Conservation (phyloP, 495 filamentous ascomycete species). For the Talaromyces nanjingensis region DNA sequence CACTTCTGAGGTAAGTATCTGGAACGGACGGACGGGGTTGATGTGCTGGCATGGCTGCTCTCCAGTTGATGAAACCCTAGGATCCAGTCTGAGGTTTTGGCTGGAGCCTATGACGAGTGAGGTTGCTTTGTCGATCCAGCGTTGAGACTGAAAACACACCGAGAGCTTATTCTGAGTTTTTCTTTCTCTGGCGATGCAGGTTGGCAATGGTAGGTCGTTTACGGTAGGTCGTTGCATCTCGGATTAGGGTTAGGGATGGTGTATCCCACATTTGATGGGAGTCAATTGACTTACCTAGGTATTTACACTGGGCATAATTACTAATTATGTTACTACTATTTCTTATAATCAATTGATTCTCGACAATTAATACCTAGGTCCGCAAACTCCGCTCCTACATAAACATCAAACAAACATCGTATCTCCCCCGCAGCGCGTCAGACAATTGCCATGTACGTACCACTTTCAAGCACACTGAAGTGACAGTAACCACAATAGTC, state of each 20-base stretch:
- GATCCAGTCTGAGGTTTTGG: constrained; percentile 51
- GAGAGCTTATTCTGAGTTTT: neutral
- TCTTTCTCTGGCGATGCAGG: neutral
- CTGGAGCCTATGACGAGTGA: constrained; percentile 33
- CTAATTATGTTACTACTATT: neutral
- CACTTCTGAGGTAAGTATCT: constrained; percentile 8
- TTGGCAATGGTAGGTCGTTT: neutral
- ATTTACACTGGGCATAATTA: neutral
- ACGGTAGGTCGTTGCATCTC: neutral
- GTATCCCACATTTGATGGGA: neutral
- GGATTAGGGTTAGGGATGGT: neutral
- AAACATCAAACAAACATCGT: neutral
- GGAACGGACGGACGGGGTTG: constrained; percentile 32
- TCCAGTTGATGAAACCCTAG: constrained; percentile 66
- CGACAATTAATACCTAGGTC: neutral
- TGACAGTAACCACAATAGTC: neutral
- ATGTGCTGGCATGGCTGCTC: constrained; percentile 88
- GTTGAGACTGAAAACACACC: constrained; percentile 14
- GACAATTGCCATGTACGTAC: neutral
- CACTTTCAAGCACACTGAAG: no score
- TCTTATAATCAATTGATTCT: neutral
- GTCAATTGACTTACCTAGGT: neutral
- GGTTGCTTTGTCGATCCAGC: constrained; percentile 29
- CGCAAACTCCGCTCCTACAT: neutral
- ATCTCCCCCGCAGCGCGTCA: neutral